A percentile compares a stretch with the other conserved stretches of the same genome.
Evolutionary conservation across 2,329 filamentous ascomycete species (phyloP).

Genomic region (Exophiala sp.): DNA sequence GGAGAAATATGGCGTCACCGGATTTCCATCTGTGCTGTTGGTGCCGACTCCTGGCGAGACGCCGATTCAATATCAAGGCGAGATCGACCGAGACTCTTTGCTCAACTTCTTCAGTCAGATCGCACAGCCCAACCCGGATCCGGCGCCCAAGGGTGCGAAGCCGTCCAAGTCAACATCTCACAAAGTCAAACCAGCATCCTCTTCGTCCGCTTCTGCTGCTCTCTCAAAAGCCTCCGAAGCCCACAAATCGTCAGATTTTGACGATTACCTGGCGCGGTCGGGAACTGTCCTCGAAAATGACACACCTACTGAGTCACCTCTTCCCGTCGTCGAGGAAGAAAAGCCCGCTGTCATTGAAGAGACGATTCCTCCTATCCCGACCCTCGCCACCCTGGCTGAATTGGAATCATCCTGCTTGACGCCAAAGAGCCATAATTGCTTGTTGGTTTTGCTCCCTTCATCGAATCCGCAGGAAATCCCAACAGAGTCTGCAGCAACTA

Average conservation of each 20-base stretch:
- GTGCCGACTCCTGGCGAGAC: conserved; percentile 66
- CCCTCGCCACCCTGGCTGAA: conserved; percentile 58
- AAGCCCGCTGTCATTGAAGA: conserved; percentile 48
- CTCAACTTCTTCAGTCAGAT: conserved; percentile 75
- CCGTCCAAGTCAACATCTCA: conserved; percentile 31
- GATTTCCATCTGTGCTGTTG: conserved; percentile 75
- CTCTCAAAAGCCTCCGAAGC: conserved; percentile 49
- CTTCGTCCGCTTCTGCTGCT: conserved; percentile 43
- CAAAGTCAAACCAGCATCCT: conserved; percentile 36
- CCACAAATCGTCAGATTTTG: conserved; percentile 46
- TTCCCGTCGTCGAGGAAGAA: conserved; percentile 42
- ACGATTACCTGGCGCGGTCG: conserved; percentile 44
- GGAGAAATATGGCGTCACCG: conserved; percentile 66
- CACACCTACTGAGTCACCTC: conserved; percentile 50
- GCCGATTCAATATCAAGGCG: conserved; percentile 68
- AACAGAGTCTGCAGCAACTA: conserved; percentile 43
- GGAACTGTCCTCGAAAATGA: conserved; percentile 45
- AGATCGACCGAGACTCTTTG: conserved; percentile 77
- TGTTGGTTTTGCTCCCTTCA: conserved; percentile 63
- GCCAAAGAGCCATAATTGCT: conserved; percentile 71
- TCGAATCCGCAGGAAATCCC: conserved; percentile 47
- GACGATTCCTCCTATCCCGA: conserved; percentile 57
- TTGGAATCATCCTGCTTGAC: conserved; percentile 68
- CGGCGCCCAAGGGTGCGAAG: conserved; percentile 45
- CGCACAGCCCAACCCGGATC: conserved; percentile 72